Evolutionary conservation across 257 asterid species (phyloP).

Genomic region (Solanum pimpinellifolium): DNA sequence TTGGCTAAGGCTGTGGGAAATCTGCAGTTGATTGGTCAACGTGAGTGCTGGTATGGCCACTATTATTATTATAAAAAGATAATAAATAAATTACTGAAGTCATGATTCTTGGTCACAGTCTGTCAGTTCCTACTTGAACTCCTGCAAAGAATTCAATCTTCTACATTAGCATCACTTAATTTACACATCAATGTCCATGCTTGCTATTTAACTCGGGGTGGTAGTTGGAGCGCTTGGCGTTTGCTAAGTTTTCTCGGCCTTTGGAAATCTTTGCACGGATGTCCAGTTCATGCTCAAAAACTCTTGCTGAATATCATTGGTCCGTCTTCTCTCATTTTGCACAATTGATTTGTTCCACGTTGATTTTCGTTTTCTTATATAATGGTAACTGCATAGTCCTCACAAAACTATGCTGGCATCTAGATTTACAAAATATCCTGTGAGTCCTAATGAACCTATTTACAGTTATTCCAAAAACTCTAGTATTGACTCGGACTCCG

Average conservation of each 20-base stretch:
- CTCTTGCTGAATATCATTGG: neutral
- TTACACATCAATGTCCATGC: neutral
- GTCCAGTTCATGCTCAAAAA: neutral
- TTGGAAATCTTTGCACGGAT: neutral
- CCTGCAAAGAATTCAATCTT: neutral
- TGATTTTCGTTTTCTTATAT: neutral
- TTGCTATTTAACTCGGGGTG: neutral
- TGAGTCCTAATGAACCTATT: neutral
- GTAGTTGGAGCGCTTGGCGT: neutral
- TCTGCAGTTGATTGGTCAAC: neutral
- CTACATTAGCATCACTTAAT: neutral
- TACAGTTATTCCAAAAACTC: neutral
- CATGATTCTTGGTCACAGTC: neutral
- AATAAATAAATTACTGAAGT: neutral
- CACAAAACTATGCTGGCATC: neutral
- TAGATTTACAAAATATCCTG: neutral
- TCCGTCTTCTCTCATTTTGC: neutral
- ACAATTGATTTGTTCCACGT: neutral
- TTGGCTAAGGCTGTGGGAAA: neutral
- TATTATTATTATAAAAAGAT: neutral
- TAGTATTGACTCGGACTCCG: neutral
- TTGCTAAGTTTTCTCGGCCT: neutral
- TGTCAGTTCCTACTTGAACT: neutral
- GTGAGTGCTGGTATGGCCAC: neutral
- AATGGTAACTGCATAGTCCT: neutral